Evolutionary conservation across 2,329 filamentous ascomycete genomes (phyloP).

Genomic region (Zymoseptoria pseudotritici): DNA sequence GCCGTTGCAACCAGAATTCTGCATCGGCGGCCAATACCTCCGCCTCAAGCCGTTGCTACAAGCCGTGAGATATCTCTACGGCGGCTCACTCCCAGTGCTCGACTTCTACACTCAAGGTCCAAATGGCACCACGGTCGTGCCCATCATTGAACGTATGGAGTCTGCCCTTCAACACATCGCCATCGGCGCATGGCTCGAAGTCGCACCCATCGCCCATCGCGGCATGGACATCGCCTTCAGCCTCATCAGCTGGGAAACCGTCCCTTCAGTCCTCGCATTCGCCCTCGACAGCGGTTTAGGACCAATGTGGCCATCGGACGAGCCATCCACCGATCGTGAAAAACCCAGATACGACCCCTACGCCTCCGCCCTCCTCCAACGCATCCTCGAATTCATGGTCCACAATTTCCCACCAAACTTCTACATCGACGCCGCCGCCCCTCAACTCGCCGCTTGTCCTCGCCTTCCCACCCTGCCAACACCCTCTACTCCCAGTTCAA

Average conservation of each 20-base stretch:
- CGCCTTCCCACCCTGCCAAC: constrained; percentile 33
- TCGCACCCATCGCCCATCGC: constrained; percentile 47
- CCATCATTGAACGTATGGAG: constrained; percentile 20
- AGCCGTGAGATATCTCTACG: constrained; percentile 27
- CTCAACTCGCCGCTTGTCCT: constrained; percentile 41
- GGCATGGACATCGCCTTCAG: constrained; percentile 54
- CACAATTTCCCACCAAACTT: constrained; percentile 55
- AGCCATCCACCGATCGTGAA: constrained; percentile 17
- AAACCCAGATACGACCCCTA: constrained; percentile 45
- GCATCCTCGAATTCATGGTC: constrained; percentile 52
- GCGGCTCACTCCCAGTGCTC: constrained; percentile 22
- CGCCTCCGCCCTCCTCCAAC: constrained; percentile 48
- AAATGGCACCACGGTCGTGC: constrained; percentile 7
- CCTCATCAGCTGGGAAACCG: constrained; percentile 55
- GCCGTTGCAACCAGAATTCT: constrained; percentile 7
- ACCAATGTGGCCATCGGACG: constrained; percentile 29
- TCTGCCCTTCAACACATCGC: constrained; percentile 56
- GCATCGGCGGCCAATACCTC: constrained; percentile 17
- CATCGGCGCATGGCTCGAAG: constrained; percentile 51
- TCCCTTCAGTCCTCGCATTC: constrained; percentile 56
- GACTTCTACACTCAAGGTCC: constrained; percentile 12
- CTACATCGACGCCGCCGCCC: constrained; percentile 46
- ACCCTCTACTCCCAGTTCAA: neutral
- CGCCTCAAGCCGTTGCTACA: constrained; percentile 22
- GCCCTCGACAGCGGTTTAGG: constrained; percentile 43